Conservation (phyloP, 805 yeast genomes). For the Wickerhamomyces pijperi region DNA sequence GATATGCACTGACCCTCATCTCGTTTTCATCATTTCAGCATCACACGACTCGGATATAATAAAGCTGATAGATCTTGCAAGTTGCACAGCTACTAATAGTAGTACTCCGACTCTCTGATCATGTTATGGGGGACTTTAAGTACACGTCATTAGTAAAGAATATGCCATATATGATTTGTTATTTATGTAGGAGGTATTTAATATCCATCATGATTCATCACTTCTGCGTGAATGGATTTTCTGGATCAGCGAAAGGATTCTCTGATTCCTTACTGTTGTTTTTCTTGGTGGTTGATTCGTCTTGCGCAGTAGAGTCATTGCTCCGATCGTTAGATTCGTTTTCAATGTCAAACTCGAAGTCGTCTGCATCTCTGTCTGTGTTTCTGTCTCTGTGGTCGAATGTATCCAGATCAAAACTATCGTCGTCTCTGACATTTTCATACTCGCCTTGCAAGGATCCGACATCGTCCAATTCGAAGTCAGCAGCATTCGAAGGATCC, state of each 20-base stretch:
- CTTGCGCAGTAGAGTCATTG: background rate
- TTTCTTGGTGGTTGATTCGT: background rate
- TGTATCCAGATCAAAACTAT: slow-evolving; percentile 15
- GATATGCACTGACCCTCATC: too few relatives aligned
- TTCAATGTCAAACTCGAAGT: background rate
- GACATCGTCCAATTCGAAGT: slow-evolving; percentile 50
- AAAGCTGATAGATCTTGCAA: too few relatives aligned
- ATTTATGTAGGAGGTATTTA: too few relatives aligned
- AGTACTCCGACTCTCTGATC: too few relatives aligned
- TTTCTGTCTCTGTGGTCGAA: slow-evolving; percentile 12
- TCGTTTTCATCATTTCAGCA: too few relatives aligned
- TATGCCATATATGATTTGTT: too few relatives aligned
- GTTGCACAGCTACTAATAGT: too few relatives aligned
- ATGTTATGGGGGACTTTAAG: too few relatives aligned
- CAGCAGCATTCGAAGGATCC: slow-evolving; percentile 60
- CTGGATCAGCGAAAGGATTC: background rate
- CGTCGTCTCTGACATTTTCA: slow-evolving; percentile 17
- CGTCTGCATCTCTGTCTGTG: background rate
- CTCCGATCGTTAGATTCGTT: too few relatives aligned
- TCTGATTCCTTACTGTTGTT: background rate
- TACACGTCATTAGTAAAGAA: too few relatives aligned
- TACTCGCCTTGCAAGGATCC: slow-evolving; percentile 26
- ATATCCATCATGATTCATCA: too few relatives aligned
- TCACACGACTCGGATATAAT: too few relatives aligned
- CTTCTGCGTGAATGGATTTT: background rate